These are phyloP conservation scores for Penicillium dipodomyicola DNA, from an alignment of 495 filamentous ascomycete genomes.

Conservation along the genomic window DNA sequence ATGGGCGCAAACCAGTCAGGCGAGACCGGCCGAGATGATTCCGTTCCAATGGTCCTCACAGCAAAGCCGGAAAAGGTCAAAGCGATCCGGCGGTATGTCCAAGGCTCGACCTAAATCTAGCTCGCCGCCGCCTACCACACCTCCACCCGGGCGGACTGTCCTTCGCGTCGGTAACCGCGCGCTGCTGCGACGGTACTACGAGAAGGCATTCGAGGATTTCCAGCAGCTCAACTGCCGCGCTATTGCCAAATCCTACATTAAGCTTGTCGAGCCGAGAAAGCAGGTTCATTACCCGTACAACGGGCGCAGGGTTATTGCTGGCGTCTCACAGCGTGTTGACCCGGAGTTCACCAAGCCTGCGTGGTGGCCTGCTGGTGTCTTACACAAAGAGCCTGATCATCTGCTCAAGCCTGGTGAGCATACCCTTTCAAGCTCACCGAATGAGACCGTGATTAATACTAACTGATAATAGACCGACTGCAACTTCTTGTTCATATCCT, in stretches of 20 bases:
- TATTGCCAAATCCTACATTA: conserved; percentile 78
- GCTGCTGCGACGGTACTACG: conserved; percentile 61
- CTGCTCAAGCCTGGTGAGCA: conserved; percentile 64
- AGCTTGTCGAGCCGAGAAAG: conserved; percentile 80
- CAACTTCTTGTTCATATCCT: conserved; percentile 62
- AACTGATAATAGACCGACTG: conserved; percentile 52
- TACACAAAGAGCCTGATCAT: conserved; percentile 80
- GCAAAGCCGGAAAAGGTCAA: conserved; percentile 29
- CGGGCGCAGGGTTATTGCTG: conserved; percentile 45
- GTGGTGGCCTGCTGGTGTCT: conserved; percentile 74
- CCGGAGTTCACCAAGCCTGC: conserved; percentile 54
- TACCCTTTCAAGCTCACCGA: not conserved
- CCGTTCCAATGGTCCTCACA: conserved; percentile 40
- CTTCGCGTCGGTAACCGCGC: conserved; percentile 57
- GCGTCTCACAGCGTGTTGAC: conserved; percentile 39
- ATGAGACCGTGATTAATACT: not conserved
- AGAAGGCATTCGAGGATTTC: conserved; percentile 44
- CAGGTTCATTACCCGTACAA: conserved; percentile 82
- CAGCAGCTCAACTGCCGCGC: conserved; percentile 47
- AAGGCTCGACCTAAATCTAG: conserved; percentile 23
- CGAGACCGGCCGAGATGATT: conserved; percentile 30
- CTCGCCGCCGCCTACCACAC: conserved; percentile 25
- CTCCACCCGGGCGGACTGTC: conserved; percentile 30
- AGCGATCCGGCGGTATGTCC: conserved; percentile 25
- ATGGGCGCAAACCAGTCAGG: conserved; percentile 23